phyloP scores from a whole-genome alignment of 73 alveolate species.

The Loxodes magnus region DNA sequence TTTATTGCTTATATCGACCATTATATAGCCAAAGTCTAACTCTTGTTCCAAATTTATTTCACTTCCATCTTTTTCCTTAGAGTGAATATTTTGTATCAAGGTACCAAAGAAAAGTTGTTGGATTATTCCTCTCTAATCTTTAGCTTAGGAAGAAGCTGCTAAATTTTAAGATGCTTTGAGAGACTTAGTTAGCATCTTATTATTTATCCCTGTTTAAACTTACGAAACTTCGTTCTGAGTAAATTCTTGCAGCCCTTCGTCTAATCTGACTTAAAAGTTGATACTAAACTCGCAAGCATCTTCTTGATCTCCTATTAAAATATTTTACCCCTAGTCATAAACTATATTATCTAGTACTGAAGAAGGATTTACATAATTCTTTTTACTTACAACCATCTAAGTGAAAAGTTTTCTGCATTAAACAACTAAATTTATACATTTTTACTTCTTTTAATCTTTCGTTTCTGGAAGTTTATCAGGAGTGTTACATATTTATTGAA shows the following conservation, averaged over 20 bases:
- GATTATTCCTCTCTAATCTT: not conserved
- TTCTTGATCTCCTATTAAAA: conserved; percentile 62
- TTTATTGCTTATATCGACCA: conserved; percentile 29
- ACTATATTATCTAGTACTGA: conserved; percentile 36
- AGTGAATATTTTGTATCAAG: conserved; percentile 8
- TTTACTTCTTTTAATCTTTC: conserved; percentile 13
- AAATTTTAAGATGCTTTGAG: not conserved
- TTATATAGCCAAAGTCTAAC: conserved; percentile 34
- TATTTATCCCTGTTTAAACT: not conserved
- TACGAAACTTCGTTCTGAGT: not conserved
- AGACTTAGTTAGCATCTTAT: not conserved
- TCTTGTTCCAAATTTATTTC: conserved; percentile 7
- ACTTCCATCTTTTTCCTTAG: conserved; percentile 8
- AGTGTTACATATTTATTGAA: conserved; percentile 27
- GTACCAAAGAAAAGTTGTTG: conserved; percentile 23
- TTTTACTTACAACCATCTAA: conserved; percentile 42
- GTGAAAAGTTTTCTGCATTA: conserved; percentile 35
- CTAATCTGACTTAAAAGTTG: conserved; percentile 49
- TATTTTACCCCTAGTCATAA: conserved; percentile 53
- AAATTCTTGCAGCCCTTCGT: conserved; percentile 35
- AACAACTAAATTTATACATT: conserved; percentile 28
- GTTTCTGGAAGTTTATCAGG: conserved; percentile 14
- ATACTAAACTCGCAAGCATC: conserved; percentile 77
- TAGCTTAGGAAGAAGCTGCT: conserved; percentile 2
- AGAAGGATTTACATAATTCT: conserved; percentile 61